phyloP scores from a whole-genome alignment of 345 rosid species.

The Lepidium aucheri region DNA sequence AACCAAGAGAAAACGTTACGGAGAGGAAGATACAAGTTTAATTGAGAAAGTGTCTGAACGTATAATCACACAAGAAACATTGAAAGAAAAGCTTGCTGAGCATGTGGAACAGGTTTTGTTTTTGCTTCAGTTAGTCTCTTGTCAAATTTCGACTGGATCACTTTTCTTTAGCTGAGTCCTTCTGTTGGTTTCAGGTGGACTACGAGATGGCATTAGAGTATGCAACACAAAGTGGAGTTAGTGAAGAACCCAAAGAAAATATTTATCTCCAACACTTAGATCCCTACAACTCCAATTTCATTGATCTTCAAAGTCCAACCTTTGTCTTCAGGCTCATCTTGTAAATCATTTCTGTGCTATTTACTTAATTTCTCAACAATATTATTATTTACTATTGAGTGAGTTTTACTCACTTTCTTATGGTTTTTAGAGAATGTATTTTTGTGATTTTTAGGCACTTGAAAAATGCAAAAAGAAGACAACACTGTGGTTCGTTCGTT shows the following conservation, averaged over 20 bases:
- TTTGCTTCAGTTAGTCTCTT: background rate
- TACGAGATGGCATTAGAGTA: conserved; percentile 96
- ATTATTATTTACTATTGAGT: too few relatives aligned
- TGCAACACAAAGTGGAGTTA: conserved; percentile 87
- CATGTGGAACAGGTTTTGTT: conserved; percentile 75
- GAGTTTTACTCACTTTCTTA: background rate
- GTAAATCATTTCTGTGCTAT: conserved; percentile 13
- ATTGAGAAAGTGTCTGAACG: conserved; percentile 49
- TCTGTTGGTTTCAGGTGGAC: conserved; percentile 64
- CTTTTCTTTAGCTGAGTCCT: background rate
- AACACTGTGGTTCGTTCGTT: background rate
- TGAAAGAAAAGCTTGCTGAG: conserved; percentile 61
- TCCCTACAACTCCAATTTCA: conserved; percentile 31
- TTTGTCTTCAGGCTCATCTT: conserved; percentile 58
- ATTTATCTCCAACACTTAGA: conserved; percentile 47
- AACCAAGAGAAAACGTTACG: conserved; percentile 48
- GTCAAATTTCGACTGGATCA: background rate
- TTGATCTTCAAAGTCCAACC: conserved; percentile 46
- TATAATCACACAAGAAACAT: conserved; percentile 62
- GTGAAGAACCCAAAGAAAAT: conserved; percentile 78
- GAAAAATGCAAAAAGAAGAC: conserved; percentile 10
- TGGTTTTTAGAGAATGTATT: background rate
- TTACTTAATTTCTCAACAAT: background rate
- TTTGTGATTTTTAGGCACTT: background rate
- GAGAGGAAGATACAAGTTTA: conserved; percentile 43